A percentile compares a stretch with the other conserved stretches of the same genome.
Conservation (phyloP, 306 rosid genomes). For the Hippophae gyantsensis region DNA sequence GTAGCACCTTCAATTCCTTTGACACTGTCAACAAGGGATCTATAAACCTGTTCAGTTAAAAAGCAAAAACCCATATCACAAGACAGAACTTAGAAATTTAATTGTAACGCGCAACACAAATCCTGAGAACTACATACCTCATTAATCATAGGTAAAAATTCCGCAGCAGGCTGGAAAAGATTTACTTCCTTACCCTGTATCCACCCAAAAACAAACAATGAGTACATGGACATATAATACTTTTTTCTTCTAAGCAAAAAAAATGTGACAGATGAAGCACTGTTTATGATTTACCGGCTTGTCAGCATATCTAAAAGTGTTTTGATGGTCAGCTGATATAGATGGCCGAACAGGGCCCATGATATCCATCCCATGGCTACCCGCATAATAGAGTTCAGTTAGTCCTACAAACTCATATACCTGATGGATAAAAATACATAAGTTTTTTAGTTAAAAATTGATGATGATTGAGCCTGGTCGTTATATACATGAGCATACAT, state of each 20-base stretch:
- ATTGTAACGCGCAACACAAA: conserved; percentile 5
- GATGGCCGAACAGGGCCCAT: conserved; percentile 63
- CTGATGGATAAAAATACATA: conserved; percentile 33
- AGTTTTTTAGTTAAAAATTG: conserved; percentile 14
- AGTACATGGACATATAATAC: too few species aligned
- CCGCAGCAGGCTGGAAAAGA: conserved; percentile 87
- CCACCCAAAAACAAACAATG: conserved; percentile 5
- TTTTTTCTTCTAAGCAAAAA: not conserved
- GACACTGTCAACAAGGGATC: conserved; percentile 47
- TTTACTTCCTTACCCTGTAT: conserved; percentile 70
- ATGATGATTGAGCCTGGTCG: conserved; percentile 6
- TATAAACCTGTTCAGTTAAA: conserved; percentile 46
- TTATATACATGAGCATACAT: not conserved
- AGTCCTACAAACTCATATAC: conserved; percentile 74
- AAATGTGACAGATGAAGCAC: not conserved
- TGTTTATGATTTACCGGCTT: conserved; percentile 41
- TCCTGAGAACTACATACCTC: conserved; percentile 33
- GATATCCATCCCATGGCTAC: conserved; percentile 99
- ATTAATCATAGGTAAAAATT: conserved; percentile 66
- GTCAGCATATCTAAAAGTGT: conserved; percentile 37
- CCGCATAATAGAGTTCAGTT: conserved; percentile 87
- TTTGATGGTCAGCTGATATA: conserved; percentile 35
- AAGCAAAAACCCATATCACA: conserved; percentile 11
- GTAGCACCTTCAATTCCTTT: conserved; percentile 66
- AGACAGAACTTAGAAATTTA: conserved; percentile 7